Evolutionary conservation across 1,139 yeast species (phyloP).

Genomic region (Hansenula lynferdii): DNA sequence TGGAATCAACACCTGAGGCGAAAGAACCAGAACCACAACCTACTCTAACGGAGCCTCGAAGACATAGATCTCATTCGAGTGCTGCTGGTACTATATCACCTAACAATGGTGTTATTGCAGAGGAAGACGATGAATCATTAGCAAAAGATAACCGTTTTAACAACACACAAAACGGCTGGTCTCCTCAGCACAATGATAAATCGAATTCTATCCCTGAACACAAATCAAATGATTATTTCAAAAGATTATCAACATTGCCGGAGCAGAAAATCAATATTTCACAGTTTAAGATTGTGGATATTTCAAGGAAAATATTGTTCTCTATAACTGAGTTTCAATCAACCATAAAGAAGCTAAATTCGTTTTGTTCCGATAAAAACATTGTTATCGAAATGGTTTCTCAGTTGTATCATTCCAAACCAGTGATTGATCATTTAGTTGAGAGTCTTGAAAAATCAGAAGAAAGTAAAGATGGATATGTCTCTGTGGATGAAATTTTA

Average conservation of each 20-base stretch:
- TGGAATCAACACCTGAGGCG: conserved; percentile 16
- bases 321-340: conserved; percentile 69
- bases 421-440: conserved; percentile 54
- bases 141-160: background rate
- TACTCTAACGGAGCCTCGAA: conserved; percentile 14
- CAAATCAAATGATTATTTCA: conserved; percentile 63
- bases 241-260: conserved; percentile 64
- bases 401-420: conserved; percentile 48
- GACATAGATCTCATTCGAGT: conserved; percentile 17
- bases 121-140: conserved; percentile 1
- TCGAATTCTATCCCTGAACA: conserved; percentile 28
- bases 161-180: background rate
- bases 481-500: conserved; percentile 29
- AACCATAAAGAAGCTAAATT: conserved; percentile 59
- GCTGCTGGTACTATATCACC: conserved; percentile 8
- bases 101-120: background rate
- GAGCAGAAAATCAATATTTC: conserved; percentile 32
- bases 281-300: conserved; percentile 34
- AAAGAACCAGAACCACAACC: conserved; percentile 22
- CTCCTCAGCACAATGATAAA: conserved; percentile 10
- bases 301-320: conserved; percentile 52
- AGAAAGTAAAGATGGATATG: conserved; percentile 26
- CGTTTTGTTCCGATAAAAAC: conserved; percentile 62
- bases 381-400: conserved; percentile 56
- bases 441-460: conserved; percentile 57